These are phyloP conservation scores for Neospora caninum DNA, from an alignment of 169 alveolate genomes.

Conservation along the genomic window DNA sequence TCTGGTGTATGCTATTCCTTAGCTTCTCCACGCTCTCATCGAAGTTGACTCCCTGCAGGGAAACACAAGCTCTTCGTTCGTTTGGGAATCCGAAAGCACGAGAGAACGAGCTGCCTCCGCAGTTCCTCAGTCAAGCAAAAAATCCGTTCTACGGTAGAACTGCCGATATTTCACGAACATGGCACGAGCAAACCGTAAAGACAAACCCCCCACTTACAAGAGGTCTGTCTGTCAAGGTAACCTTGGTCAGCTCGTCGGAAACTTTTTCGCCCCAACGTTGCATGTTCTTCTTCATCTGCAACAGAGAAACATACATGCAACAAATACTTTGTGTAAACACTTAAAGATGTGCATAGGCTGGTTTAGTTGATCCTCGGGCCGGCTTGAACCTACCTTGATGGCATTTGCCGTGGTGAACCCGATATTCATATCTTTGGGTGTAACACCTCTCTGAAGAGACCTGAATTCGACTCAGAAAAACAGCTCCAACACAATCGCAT, in stretches of 20 bases:
- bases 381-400: conserved; percentile 57
- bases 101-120: not conserved
- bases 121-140: not conserved
- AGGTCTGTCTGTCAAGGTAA: conserved; percentile 88
- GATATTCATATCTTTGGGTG: conserved; percentile 92
- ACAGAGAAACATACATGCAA: not conserved
- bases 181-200: not conserved
- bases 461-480: conserved; percentile 66
- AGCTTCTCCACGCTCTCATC: conserved; percentile 80
- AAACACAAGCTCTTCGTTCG: not conserved
- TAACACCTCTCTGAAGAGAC: conserved; percentile 93
- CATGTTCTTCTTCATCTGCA: conserved; percentile 87
- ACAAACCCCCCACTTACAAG: conserved; percentile 57
- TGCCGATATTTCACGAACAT: not conserved
- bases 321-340: not conserved
- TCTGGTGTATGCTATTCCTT: conserved; percentile 75
- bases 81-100: not conserved
- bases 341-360: not conserved
- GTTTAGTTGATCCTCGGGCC: not conserved
- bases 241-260: conserved; percentile 85
- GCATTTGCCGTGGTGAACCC: conserved; percentile 90
- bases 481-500: not conserved
- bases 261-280: conserved; percentile 88
- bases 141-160: not conserved
- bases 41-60: conserved; percentile 69